Percentiles rank a stretch among this genome's conserved stretches.
phyloP scores from a whole-genome alignment of 169 alveolate genomes.

The Plasmodium relictum region DNA sequence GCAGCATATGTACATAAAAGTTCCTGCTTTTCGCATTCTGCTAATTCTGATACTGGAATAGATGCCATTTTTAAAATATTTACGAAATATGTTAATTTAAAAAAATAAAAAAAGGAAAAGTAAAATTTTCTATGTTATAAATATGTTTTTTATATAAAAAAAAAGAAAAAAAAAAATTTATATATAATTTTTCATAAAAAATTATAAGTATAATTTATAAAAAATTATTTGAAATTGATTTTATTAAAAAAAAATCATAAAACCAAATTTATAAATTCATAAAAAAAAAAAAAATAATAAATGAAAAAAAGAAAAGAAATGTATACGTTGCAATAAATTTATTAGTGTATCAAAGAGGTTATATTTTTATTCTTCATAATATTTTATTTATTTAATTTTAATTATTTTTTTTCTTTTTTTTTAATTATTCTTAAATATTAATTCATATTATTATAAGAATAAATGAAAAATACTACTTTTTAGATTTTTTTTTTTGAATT shows the following conservation, averaged over 20 bases:
- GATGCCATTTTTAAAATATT: slow-evolving; percentile 82
- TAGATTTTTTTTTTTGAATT: too few species aligned
- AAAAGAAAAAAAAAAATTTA: background rate
- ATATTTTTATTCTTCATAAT: background rate
- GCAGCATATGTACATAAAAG: slow-evolving; percentile 96
- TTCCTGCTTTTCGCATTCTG: slow-evolving; percentile 91
- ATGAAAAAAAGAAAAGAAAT: background rate
- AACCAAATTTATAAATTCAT: background rate
- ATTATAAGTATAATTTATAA: background rate
- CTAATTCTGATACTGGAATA: slow-evolving; percentile 81
- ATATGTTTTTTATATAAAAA: background rate
- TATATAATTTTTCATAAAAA: background rate
- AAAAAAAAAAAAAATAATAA: too few species aligned
- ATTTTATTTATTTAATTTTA: too few species aligned
- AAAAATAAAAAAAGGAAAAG: too few species aligned
- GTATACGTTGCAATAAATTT: background rate
- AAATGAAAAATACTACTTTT: too few species aligned
- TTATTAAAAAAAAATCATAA: background rate
- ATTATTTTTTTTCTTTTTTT: too few species aligned
- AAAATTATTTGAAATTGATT: too few species aligned
- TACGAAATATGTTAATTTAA: too few species aligned
- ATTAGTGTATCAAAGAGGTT: slow-evolving; percentile 76
- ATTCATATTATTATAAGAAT: too few species aligned
- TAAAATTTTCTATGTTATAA: too few species aligned
- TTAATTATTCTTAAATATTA: too few species aligned